A percentile compares a stretch with the other conserved stretches of the same genome.
phyloP scores from a whole-genome alignment of 257 asterid species.

The Gardenia jasminoides region DNA sequence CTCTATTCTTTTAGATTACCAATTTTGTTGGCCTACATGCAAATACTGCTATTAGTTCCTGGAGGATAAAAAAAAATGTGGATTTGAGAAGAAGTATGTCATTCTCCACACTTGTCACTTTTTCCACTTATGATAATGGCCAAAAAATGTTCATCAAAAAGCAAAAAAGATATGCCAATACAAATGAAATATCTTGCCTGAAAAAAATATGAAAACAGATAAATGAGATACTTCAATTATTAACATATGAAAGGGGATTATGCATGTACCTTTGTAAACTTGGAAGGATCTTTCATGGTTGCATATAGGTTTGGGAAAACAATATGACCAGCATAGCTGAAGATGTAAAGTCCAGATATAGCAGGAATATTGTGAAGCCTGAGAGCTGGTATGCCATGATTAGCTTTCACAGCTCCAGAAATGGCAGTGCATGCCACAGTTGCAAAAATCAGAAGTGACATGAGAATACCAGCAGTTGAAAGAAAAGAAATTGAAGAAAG shows the following conservation, averaged over 20 bases:
- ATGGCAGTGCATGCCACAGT: conserved; percentile 51
- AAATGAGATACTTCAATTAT: not conserved
- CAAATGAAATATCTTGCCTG: too few species aligned
- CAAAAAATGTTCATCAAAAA: not conserved
- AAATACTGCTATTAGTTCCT: not conserved
- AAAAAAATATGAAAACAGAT: not conserved
- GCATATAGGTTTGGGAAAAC: conserved; percentile 69
- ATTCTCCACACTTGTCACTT: not conserved
- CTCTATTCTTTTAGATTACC: not conserved
- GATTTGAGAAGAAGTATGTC: too few species aligned
- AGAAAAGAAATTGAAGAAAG: conserved; percentile 71
- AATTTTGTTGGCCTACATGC: not conserved
- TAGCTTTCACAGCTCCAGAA: conserved; percentile 45
- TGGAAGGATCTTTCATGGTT: conserved; percentile 71
- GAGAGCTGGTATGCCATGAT: conserved; percentile 41
- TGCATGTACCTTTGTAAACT: conserved; percentile 63
- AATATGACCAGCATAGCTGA: conserved; percentile 63
- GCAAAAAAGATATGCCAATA: too few species aligned
- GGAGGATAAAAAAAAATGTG: not conserved
- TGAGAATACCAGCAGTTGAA: conserved; percentile 55
- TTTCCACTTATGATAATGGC: not conserved
- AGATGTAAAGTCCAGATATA: conserved; percentile 59
- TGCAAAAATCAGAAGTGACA: conserved; percentile 52
- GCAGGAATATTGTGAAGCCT: conserved; percentile 46
- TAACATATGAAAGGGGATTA: not conserved